Percentiles rank a stretch among this genome's conserved stretches.
These are phyloP conservation scores for Gillenia trifoliata DNA, from an alignment of 306 rosid genomes.

Conservation along the genomic window DNA sequence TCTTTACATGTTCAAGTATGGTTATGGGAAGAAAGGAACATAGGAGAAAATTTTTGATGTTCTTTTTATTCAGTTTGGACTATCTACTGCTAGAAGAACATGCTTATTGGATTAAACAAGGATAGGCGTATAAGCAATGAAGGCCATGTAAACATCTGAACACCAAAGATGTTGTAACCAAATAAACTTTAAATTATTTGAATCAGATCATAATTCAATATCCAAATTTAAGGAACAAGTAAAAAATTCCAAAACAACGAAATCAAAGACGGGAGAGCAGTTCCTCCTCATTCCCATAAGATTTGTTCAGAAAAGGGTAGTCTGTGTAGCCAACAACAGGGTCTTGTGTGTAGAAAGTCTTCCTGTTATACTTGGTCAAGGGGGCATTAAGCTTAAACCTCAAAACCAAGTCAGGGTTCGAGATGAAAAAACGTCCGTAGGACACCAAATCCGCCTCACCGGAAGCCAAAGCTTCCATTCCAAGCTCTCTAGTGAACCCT, in stretches of 20 bases:
- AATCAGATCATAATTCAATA: no score
- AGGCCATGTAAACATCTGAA: no score
- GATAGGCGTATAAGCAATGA: no score
- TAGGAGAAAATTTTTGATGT: no score
- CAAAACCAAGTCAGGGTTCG: conserved; percentile 68
- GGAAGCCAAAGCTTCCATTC: conserved; percentile 57
- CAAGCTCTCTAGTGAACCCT: conserved; percentile 70
- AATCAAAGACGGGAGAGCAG: conserved; percentile 50
- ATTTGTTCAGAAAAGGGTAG: conserved; percentile 53
- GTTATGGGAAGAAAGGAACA: no score
- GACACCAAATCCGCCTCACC: conserved; percentile 80
- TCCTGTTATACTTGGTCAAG: conserved; percentile 59
- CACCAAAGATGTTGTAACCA: no score
- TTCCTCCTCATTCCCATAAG: conserved; percentile 4
- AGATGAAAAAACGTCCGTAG: conserved; percentile 65
- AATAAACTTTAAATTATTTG: no score
- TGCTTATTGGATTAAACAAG: no score
- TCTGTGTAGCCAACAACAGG: conserved; percentile 90
- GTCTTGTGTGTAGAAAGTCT: conserved; percentile 71
- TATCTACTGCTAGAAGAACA: no score
- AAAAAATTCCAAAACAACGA: no score
- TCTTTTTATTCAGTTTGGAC: no score
- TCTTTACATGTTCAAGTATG: no score
- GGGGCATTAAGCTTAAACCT: conserved; percentile 64
- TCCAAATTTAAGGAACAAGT: not conserved